Evolutionary conservation across 495 filamentous ascomycete genomes (phyloP).

Genomic region (Cercophora sp.): DNA sequence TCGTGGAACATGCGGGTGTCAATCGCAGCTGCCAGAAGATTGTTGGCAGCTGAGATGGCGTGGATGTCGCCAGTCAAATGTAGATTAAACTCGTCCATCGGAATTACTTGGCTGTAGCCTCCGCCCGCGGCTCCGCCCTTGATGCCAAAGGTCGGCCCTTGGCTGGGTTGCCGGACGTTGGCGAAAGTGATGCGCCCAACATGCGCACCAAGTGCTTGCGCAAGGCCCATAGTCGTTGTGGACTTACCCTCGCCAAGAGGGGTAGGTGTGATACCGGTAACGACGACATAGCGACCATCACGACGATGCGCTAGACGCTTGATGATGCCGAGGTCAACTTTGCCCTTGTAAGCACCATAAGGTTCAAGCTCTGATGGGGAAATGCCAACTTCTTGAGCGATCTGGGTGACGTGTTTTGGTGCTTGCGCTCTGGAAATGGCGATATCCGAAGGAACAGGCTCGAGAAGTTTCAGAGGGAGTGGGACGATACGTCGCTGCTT

Average conservation of each 20-base stretch:
- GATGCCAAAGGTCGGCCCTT: slow-evolving; percentile 97
- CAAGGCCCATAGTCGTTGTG: slow-evolving; percentile 94
- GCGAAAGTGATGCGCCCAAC: slow-evolving; percentile 84
- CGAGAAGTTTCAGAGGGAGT: slow-evolving; percentile 68
- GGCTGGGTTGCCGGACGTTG: slow-evolving; percentile 94
- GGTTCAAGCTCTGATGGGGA: slow-evolving; percentile 81
- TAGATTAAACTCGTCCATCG: slow-evolving; percentile 99
- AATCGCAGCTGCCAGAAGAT: slow-evolving; percentile 95
- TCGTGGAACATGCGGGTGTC: slow-evolving; percentile 99
- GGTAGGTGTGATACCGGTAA: slow-evolving; percentile 94
- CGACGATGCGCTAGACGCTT: slow-evolving; percentile 80
- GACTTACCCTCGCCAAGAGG: slow-evolving; percentile 98
- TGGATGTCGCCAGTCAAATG: slow-evolving; percentile 98
- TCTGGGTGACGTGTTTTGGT: slow-evolving; percentile 78
- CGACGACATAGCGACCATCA: slow-evolving; percentile 85
- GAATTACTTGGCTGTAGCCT: slow-evolving; percentile 97
- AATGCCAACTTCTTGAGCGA: slow-evolving; percentile 88
- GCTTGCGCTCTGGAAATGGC: slow-evolving; percentile 83
- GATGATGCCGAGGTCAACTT: slow-evolving; percentile 77
- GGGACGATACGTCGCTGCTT: slow-evolving; percentile 72
- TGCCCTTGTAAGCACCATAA: slow-evolving; percentile 91
- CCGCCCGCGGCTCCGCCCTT: slow-evolving; percentile 97
- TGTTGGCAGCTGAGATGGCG: slow-evolving; percentile 95
- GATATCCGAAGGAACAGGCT: slow-evolving; percentile 88
- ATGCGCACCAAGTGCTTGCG: slow-evolving; percentile 90